Conservation (phyloP, 495 filamentous ascomycete genomes). For the Penicillium cosmopolitanum region DNA sequence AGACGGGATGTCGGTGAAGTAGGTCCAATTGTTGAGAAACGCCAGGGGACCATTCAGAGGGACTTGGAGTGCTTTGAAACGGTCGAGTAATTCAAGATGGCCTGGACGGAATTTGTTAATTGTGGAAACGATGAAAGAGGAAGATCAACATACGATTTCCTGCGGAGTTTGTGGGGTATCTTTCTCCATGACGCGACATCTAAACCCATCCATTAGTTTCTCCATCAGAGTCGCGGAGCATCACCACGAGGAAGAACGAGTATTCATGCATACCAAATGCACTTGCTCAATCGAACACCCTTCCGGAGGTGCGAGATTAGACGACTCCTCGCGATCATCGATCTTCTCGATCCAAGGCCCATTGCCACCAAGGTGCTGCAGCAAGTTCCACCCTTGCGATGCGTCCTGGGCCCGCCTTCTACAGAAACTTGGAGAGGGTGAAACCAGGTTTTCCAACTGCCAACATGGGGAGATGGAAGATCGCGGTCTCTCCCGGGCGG, state of each 20-base stretch:
- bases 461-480: conserved; percentile 15
- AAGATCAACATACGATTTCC: conserved; percentile 50
- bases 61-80: conserved; percentile 44
- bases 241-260: not conserved
- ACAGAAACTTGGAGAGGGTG: conserved; percentile 1
- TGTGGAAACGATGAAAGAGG: not conserved
- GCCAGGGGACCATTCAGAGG: conserved; percentile 51
- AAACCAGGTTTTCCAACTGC: conserved; percentile 33
- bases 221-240: not conserved
- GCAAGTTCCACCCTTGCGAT: conserved; percentile 51
- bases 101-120: conserved; percentile 33
- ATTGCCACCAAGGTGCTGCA: conserved; percentile 62
- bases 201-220: conserved; percentile 23
- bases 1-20: conserved; percentile 47
- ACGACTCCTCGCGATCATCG: conserved; percentile 38
- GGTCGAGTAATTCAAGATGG: conserved; percentile 51
- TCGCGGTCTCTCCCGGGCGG: not conserved
- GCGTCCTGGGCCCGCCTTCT: not conserved
- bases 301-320: conserved; percentile 46
- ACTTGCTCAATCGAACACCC: conserved; percentile 59
- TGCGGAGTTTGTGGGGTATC: conserved; percentile 59
- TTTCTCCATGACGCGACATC: conserved; percentile 63
- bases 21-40: conserved; percentile 61
- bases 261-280: conserved; percentile 53
- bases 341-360: conserved; percentile 62